phyloP scores from a whole-genome alignment of 2,329 filamentous ascomycete species.

The Coleophoma cylindrospora region DNA sequence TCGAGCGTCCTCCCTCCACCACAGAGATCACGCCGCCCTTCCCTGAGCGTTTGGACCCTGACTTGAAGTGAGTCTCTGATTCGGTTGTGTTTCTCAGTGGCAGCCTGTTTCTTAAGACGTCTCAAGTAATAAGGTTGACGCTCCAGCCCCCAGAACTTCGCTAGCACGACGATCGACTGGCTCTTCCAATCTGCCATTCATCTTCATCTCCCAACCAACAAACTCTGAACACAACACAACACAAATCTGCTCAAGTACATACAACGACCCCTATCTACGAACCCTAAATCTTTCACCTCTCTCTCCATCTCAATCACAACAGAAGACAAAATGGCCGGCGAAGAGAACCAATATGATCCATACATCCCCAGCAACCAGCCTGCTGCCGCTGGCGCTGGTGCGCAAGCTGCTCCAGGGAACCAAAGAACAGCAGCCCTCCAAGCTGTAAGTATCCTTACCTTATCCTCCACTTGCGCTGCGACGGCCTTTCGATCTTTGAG shows the following conservation, averaged over 20 bases:
- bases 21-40: no score
- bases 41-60: background rate
- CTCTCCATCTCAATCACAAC: background rate
- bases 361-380: slow-evolving; percentile 22
- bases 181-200: background rate
- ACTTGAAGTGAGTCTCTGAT: background rate
- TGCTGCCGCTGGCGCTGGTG: slow-evolving; percentile 27
- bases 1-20: no score
- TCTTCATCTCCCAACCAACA: background rate
- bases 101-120: background rate
- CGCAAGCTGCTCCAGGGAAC: slow-evolving; percentile 36
- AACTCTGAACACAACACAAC: background rate
- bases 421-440: slow-evolving; percentile 70
- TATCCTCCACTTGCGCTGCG: slow-evolving; percentile 10
- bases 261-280: background rate
- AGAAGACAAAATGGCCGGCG: slow-evolving; percentile 21
- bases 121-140: background rate
- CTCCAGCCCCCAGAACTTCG: background rate
- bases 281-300: no score
- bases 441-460: slow-evolving; percentile 61
- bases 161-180: no score
- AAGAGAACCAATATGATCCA: slow-evolving; percentile 24
- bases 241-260: background rate
- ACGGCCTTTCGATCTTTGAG: slow-evolving; percentile 11
- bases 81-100: background rate